Evolutionary conservation across 2,329 filamentous ascomycete genomes (phyloP), one percentile per base, ranked within the genome.

Genomic region (Aquanectria penicillioides): DNA sequence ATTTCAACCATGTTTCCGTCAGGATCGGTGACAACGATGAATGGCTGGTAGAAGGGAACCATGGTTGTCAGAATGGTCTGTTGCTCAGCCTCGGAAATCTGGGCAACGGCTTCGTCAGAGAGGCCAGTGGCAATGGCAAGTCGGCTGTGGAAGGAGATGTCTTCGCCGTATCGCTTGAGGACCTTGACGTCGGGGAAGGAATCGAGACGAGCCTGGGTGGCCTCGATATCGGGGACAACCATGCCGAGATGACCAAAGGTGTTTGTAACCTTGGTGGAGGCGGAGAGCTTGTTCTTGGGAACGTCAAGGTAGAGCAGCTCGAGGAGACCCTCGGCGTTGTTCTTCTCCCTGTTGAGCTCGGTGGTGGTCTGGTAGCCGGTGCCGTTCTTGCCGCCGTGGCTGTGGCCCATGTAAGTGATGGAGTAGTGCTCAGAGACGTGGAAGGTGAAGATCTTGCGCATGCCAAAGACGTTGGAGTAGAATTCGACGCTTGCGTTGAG

Each of bases 341-440:
- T 75, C 69, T 77, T 77, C 34, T 75, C 66, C 7, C 69, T 64
- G 17, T 61, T 47, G 37, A 77, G 62, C 59, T 77, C 74, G 6
- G 49, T 64, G 15, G 69, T 67, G 2, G 72, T 75, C 62, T 77
- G 75, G 52, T 70, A 77, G 10, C 72, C 75, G 5, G 71, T 74
- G 18, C 76, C 76, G 59, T 76, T 77, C 37, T 68, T 67, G n/a
- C 76, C 75, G 48, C 74, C 76, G 34, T 74, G 71, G 23, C 69
- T 63, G 55, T 77, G 72, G 33, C 68, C 73, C 64, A 78, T 67
- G 62, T 77, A 78, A 36, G 70, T 72, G 57, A 77, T 64, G 20
- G 68, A 69, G 47, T 69, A 73, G 28, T 69, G 60, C 10, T 66
- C 54, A 6, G 70, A 67, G 10, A 71, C 47, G 25, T 71, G 61